phyloP scores from a whole-genome alignment of 768 basidiomycete genomes.

The Sutorius australiensis region DNA sequence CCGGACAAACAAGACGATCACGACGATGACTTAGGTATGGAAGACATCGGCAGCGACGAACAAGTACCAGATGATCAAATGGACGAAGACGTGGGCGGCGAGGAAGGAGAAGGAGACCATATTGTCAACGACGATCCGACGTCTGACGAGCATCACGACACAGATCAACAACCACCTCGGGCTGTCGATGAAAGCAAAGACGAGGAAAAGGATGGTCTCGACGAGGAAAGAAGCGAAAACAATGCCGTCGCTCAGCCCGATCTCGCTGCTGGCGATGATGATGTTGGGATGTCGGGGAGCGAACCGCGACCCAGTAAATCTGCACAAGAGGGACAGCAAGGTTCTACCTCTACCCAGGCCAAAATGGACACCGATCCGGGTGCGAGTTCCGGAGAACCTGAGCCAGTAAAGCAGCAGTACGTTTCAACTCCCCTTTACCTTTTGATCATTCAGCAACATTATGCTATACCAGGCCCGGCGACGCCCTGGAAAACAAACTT shows the following conservation, averaged over 20 bases:
- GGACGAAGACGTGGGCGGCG: constrained; percentile 21
- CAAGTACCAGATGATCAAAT: constrained; percentile 21
- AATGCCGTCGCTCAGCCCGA: constrained; percentile 36
- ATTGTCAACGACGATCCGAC: constrained; percentile 18
- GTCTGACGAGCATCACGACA: constrained; percentile 24
- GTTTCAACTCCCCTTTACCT: background rate
- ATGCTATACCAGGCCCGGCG: constrained; percentile 7
- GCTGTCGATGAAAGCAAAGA: constrained; percentile 18
- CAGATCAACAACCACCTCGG: constrained; percentile 15
- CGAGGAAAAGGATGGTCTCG: constrained; percentile 28
- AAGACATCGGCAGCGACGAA: constrained; percentile 36
- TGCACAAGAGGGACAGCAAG: constrained; percentile 21
- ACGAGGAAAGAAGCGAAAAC: constrained; percentile 27
- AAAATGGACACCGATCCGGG: constrained; percentile 10
- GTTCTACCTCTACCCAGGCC: constrained; percentile 11
- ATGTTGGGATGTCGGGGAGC: constrained; percentile 15
- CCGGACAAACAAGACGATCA: constrained; percentile 28
- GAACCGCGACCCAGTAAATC: constrained; percentile 17
- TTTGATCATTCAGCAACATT: background rate
- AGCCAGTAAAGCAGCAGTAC: constrained; percentile 12
- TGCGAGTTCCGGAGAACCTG: constrained; percentile 27
- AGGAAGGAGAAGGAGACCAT: constrained; percentile 8
- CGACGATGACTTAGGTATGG: constrained; percentile 29
- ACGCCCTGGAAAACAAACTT: constrained; percentile 9
- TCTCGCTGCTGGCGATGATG: constrained; percentile 27